These are phyloP conservation scores for Exophiala viscosa DNA, from an alignment of 2,329 filamentous ascomycete genomes.

Conservation along the genomic window DNA sequence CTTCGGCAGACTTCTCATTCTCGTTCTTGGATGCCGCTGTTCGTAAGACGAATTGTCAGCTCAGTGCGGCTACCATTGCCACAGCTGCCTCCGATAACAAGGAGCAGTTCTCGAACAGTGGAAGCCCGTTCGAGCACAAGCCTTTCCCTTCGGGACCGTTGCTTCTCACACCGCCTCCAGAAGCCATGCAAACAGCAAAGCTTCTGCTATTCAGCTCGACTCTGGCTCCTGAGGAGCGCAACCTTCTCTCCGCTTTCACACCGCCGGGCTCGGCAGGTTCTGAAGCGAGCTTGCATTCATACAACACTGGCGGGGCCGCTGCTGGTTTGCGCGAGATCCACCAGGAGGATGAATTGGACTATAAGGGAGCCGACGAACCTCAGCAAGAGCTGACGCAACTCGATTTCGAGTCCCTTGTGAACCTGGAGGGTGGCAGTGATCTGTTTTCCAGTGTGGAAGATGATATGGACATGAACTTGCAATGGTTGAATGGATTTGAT, in stretches of 20 bases:
- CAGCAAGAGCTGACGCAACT: slow-evolving; percentile 34
- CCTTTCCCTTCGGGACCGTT: slow-evolving; percentile 3
- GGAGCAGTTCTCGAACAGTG: not conserved
- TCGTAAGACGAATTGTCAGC: slow-evolving; percentile 64
- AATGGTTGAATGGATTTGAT: slow-evolving; percentile 26
- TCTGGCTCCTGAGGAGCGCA: slow-evolving; percentile 19
- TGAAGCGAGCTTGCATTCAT: slow-evolving; percentile 13
- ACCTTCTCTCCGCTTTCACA: slow-evolving; percentile 22
- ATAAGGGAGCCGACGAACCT: not conserved
- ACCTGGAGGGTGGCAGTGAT: slow-evolving; percentile 39
- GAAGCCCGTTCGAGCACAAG: slow-evolving; percentile 4
- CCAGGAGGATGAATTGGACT: slow-evolving; percentile 1
- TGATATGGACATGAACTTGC: slow-evolving; percentile 21
- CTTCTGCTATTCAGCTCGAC: slow-evolving; percentile 21
- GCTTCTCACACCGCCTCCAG: slow-evolving; percentile 27
- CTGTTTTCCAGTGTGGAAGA: slow-evolving; percentile 15
- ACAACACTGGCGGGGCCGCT: slow-evolving; percentile 19
- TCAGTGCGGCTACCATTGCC: slow-evolving; percentile 1
- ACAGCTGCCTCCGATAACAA: not conserved
- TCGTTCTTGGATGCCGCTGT: slow-evolving; percentile 91
- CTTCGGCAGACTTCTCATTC: slow-evolving; percentile 92
- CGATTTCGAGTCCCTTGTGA: slow-evolving; percentile 46
- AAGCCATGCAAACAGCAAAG: slow-evolving; percentile 23
- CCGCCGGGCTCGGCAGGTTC: slow-evolving; percentile 21
- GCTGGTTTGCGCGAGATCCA: slow-evolving; percentile 10